Conservation (phyloP, 352 stramenopile species). For the Globisporangium uncinulatum region DNA sequence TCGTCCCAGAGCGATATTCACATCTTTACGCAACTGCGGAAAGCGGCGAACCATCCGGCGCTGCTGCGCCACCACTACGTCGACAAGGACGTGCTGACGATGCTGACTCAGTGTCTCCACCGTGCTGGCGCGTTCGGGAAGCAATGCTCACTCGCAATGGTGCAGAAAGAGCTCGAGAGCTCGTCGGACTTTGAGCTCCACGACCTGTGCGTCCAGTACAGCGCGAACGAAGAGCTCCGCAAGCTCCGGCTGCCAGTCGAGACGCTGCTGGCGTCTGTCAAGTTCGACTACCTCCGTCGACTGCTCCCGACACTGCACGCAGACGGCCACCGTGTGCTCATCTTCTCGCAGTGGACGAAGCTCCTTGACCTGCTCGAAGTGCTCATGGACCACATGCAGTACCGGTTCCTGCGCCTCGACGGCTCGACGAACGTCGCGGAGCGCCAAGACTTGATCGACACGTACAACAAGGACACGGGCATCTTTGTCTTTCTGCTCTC, state of each 20-base stretch:
- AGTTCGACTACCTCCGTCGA: constrained; percentile 89
- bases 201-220: constrained; percentile 88
- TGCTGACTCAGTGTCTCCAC: constrained; percentile 81
- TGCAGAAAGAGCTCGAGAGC: constrained; percentile 90
- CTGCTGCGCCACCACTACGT: constrained; percentile 87
- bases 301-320: constrained; percentile 84
- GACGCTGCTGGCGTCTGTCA: constrained; percentile 90
- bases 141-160: constrained; percentile 74
- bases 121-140: constrained; percentile 77
- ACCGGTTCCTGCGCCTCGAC: constrained; percentile 75
- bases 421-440: constrained; percentile 69
- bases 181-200: constrained; percentile 97
- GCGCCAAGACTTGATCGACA: constrained; percentile 78
- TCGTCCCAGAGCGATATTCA: constrained; percentile 25
- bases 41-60: constrained; percentile 96
- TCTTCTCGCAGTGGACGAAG: constrained; percentile 97
- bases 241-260: constrained; percentile 84
- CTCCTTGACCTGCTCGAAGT: constrained; percentile 93
- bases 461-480: constrained; percentile 83
- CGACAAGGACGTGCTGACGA: constrained; percentile 62
- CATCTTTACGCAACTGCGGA: constrained; percentile 96
- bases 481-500: constrained; percentile 97
- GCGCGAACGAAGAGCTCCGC: constrained; percentile 67
- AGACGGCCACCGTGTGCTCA: constrained; percentile 92
- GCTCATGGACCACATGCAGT: constrained; percentile 69